These are phyloP conservation scores for Boletus subcaerulescens DNA, from an alignment of 768 basidiomycete genomes.

Conservation along the genomic window DNA sequence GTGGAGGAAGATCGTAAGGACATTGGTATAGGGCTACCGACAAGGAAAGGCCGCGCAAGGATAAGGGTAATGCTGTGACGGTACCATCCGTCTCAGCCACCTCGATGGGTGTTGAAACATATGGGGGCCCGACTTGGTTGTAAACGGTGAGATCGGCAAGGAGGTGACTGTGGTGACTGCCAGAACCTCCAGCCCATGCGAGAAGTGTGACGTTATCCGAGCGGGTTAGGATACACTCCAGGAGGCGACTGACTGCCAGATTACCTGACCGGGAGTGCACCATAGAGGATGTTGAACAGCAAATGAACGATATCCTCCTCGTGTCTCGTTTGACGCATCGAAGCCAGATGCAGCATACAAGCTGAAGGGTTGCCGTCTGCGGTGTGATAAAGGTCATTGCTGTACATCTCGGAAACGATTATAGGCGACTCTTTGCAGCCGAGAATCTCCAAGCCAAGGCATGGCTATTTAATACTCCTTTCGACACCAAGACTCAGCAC, in stretches of 20 bases:
- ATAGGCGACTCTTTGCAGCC: too few species aligned
- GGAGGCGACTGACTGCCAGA: neutral
- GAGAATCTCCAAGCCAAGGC: too few species aligned
- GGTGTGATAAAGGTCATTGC: neutral
- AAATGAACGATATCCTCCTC: conserved; percentile 9
- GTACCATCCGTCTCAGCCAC: neutral
- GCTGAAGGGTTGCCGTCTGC: neutral
- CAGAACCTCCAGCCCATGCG: neutral
- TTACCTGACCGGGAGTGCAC: neutral
- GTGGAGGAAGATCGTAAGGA: neutral
- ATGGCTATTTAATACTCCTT: too few species aligned
- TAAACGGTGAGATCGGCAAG: neutral
- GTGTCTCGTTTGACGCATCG: conserved; percentile 5
- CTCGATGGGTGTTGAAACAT: neutral
- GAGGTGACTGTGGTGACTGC: conserved; percentile 3
- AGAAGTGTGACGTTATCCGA: neutral
- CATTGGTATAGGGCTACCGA: neutral
- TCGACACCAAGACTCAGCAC: too few species aligned
- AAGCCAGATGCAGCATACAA: conserved; percentile 4
- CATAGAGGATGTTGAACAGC: neutral
- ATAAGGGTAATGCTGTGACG: neutral
- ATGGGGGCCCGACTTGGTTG: neutral
- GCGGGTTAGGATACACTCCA: neutral
- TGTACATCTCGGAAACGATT: too few species aligned
- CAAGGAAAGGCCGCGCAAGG: neutral